A percentile compares a stretch with the other conserved stretches of the same genome.
phyloP scores from a whole-genome alignment of 2,329 filamentous ascomycete genomes.

The Dothidotthia symphoricarpi region DNA sequence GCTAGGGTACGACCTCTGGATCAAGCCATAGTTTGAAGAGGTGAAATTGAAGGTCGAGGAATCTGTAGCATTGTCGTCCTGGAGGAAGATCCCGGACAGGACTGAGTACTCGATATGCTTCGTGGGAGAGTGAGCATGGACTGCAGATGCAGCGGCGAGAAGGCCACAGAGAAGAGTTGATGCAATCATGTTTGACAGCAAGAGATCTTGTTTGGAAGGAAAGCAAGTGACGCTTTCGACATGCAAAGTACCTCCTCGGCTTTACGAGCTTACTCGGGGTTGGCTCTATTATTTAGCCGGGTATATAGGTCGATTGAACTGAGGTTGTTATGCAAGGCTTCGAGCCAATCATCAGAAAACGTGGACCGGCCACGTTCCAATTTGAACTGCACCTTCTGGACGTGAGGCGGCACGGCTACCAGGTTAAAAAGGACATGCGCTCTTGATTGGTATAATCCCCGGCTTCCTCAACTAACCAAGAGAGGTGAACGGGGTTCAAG shows the following conservation, averaged over 20 bases:
- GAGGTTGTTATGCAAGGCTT: conserved; percentile 1
- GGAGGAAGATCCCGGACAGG: conserved; percentile 62
- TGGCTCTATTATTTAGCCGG: conserved; percentile 1
- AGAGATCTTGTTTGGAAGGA: neutral
- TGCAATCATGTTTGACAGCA: conserved; percentile 12
- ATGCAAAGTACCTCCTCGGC: neutral
- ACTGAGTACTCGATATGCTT: conserved; percentile 59
- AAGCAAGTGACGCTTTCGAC: neutral
- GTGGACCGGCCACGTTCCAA: conserved; percentile 20
- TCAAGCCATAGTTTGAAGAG: conserved; percentile 61
- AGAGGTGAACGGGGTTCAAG: too few relatives aligned
- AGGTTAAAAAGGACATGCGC: conserved; percentile 18
- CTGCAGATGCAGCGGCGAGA: conserved; percentile 17
- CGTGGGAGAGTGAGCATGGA: conserved; percentile 14
- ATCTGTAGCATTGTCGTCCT: conserved; percentile 59
- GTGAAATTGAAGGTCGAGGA: conserved; percentile 52
- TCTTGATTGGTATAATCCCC: too few relatives aligned
- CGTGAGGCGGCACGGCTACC: neutral
- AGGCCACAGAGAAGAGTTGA: conserved; percentile 18
- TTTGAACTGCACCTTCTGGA: too few relatives aligned
- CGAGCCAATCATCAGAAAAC: conserved; percentile 27
- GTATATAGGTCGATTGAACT: neutral
- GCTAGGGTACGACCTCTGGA: conserved; percentile 61
- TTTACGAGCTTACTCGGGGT: conserved; percentile 9
- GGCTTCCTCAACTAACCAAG: too few relatives aligned